A percentile compares a stretch with the other conserved stretches of the same genome.
phyloP scores from a whole-genome alignment of 1,284 basidiomycete genomes.

The Ganoderma multipileum region DNA sequence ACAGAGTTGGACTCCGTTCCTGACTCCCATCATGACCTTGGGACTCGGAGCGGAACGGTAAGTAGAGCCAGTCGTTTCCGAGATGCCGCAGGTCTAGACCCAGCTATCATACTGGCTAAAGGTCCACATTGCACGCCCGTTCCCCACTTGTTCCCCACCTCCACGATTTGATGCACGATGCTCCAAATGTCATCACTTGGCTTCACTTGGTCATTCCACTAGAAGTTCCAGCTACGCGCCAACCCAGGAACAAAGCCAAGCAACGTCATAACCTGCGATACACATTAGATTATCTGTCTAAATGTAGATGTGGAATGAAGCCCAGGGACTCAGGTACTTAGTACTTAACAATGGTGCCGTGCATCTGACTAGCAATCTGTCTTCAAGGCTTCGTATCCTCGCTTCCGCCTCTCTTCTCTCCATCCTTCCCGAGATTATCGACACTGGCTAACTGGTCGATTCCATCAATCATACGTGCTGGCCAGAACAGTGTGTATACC shows the following conservation, averaged over 20 bases:
- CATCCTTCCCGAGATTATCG: slow-evolving; percentile 8
- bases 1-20: not conserved
- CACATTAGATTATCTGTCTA: not conserved
- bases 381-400: slow-evolving; percentile 14
- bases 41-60: not conserved
- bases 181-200: not conserved
- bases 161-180: not conserved
- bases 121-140: not conserved
- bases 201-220: not conserved
- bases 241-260: not conserved
- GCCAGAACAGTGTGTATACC: slow-evolving; percentile 66
- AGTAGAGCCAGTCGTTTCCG: not conserved
- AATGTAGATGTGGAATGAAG: not conserved
- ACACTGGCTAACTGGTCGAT: slow-evolving; percentile 22
- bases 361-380: not conserved
- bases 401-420: slow-evolving; percentile 7
- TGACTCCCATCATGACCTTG: not conserved
- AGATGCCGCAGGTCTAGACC: not conserved
- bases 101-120: not conserved
- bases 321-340: not conserved
- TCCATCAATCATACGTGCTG: slow-evolving; percentile 56
- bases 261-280: not conserved
- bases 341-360: not conserved
- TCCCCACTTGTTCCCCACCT: not conserved
- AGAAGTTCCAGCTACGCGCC: not conserved